These are phyloP conservation scores for Barnettozyma siamensis DNA, from an alignment of 805 yeast species.

Conservation along the genomic window DNA sequence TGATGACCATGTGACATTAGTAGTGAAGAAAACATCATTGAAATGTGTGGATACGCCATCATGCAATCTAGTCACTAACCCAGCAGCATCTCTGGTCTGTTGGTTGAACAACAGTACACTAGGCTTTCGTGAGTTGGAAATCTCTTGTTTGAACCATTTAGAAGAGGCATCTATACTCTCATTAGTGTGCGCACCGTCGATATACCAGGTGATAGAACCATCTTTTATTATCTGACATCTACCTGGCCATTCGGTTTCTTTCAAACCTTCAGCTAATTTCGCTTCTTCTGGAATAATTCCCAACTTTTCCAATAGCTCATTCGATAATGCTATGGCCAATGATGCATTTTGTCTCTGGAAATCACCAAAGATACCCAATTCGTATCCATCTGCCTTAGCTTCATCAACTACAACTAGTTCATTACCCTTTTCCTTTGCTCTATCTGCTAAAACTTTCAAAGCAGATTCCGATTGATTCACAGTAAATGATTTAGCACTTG, in stretches of 20 bases:
- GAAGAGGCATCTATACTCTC: conserved; percentile 85
- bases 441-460: conserved; percentile 46
- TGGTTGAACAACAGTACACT: conserved; percentile 79
- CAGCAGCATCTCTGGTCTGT: conserved; percentile 82
- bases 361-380: conserved; percentile 74
- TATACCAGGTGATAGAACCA: conserved; percentile 58
- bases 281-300: conserved; percentile 32
- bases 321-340: conserved; percentile 68
- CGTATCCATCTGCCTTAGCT: conserved; percentile 26
- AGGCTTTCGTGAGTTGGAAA: conserved; percentile 24
- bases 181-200: conserved; percentile 95
- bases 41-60: conserved; percentile 43
- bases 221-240: conserved; percentile 71
- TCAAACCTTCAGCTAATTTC: conserved; percentile 46
- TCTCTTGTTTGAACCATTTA: conserved; percentile 60
- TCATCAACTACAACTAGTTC: conserved; percentile 47
- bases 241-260: conserved; percentile 84
- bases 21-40: conserved; percentile 78
- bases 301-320: conserved; percentile 48
- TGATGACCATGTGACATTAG: conserved; percentile 86
- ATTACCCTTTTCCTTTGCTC: conserved; percentile 63
- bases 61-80: conserved; percentile 51
- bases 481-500: conserved; percentile 57
- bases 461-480: conserved; percentile 56
- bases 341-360: conserved; percentile 87